These are phyloP conservation scores for Pholiota microspora DNA, from an alignment of 768 basidiomycete species.

Conservation along the genomic window DNA sequence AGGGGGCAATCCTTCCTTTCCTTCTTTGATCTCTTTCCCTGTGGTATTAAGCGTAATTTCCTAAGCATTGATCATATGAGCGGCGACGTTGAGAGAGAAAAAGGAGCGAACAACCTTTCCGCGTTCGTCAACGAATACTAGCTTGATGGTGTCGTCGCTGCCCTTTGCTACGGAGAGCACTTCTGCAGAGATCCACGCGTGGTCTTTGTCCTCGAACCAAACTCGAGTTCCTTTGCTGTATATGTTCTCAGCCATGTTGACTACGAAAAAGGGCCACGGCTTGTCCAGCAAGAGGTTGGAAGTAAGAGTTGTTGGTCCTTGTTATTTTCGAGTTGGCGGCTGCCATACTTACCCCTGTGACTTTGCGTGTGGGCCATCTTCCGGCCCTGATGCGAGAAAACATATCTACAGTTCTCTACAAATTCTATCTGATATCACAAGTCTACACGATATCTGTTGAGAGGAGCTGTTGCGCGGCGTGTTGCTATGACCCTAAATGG, in stretches of 20 bases:
- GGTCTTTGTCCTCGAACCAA: slow-evolving; percentile 94
- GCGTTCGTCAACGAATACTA: slow-evolving; percentile 86
- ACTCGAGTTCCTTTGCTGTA: slow-evolving; percentile 88
- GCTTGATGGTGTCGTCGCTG: slow-evolving; percentile 73
- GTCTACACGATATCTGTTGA: neutral
- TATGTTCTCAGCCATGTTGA: slow-evolving; percentile 83
- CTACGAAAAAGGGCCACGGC: slow-evolving; percentile 20
- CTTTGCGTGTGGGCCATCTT: neutral
- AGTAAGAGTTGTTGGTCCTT: slow-evolving; percentile 23
- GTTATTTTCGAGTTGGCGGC: slow-evolving; percentile 20
- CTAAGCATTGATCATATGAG: slow-evolving; percentile 34
- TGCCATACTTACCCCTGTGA: slow-evolving; percentile 9
- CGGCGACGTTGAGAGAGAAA: slow-evolving; percentile 7
- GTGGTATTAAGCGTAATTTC: slow-evolving; percentile 80
- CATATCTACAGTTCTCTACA: neutral
- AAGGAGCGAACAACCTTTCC: slow-evolving; percentile 64
- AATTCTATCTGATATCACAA: neutral
- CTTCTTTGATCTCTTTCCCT: slow-evolving; percentile 75
- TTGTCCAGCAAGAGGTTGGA: slow-evolving; percentile 29
- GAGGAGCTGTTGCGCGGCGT: neutral
- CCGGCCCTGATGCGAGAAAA: neutral
- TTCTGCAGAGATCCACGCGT: slow-evolving; percentile 91
- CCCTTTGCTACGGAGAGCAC: slow-evolving; percentile 65
- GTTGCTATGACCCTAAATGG: neutral
- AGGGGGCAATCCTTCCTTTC: slow-evolving; percentile 81